Evolutionary conservation across 306 rosid genomes (phyloP).

Genomic region (Canavalia gladiata): DNA sequence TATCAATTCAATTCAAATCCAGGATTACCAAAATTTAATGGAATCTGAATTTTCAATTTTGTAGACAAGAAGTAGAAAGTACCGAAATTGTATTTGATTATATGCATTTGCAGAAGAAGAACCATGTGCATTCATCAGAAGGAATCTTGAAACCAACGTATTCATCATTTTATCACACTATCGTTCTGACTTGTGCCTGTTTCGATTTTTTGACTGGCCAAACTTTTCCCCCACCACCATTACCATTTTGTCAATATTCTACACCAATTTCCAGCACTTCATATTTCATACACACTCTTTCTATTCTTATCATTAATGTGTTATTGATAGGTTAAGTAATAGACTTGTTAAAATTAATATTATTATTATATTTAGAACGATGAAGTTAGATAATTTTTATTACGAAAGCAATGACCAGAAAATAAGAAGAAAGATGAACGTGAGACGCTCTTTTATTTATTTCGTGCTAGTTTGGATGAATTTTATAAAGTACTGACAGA

Average conservation of each 20-base stretch:
- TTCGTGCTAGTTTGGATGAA: no score
- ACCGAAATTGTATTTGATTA: slow-evolving; percentile 40
- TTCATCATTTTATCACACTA: background rate
- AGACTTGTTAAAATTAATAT: no score
- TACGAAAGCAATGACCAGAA: no score
- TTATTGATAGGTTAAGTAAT: no score
- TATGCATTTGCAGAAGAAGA: slow-evolving; percentile 29
- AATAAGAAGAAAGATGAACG: no score
- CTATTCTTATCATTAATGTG: no score
- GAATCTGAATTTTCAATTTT: slow-evolving; percentile 26
- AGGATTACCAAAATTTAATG: background rate
- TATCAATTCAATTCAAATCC: background rate
- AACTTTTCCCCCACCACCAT: slow-evolving; percentile 40
- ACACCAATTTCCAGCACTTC: background rate
- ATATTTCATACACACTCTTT: no score
- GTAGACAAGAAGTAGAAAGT: background rate
- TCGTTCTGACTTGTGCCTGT: slow-evolving; percentile 12
- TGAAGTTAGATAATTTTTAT: no score
- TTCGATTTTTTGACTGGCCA: slow-evolving; percentile 51
- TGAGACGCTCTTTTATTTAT: no score
- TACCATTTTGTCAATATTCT: slow-evolving; percentile 43
- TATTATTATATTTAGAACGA: no score
- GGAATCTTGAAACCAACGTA: background rate
- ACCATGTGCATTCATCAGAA: slow-evolving; percentile 36
- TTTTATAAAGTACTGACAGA: no score